Percentiles rank a stretch among this genome's conserved stretches.
Evolutionary conservation across 495 filamentous ascomycete species (phyloP).

Genomic region (Lasiosphaeria miniovina): DNA sequence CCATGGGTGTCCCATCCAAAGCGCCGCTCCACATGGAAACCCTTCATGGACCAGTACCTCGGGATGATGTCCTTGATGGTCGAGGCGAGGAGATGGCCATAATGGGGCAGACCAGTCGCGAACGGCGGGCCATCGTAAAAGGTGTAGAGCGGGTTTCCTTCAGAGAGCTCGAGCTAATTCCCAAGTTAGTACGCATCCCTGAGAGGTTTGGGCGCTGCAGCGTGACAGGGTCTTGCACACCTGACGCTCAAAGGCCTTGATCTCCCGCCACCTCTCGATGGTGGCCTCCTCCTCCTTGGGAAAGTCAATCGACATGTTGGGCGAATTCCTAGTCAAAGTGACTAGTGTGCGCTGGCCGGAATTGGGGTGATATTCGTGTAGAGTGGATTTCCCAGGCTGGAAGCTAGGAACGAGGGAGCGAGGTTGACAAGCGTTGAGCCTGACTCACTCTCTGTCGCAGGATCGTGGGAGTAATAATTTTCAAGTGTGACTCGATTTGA

Average conservation of each 20-base stretch:
- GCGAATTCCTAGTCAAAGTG: slow-evolving; percentile 10
- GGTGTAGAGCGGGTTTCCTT: slow-evolving; percentile 71
- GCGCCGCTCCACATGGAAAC: slow-evolving; percentile 73
- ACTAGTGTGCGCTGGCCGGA: neutral
- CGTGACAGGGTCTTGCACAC: slow-evolving; percentile 11
- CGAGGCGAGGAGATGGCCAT: slow-evolving; percentile 91
- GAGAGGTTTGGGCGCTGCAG: neutral
- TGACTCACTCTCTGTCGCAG: slow-evolving; percentile 19
- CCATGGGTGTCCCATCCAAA: slow-evolving; percentile 91
- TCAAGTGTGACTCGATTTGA: slow-evolving; percentile 25
- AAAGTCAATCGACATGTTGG: slow-evolving; percentile 82
- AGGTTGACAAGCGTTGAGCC: neutral
- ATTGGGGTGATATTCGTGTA: neutral
- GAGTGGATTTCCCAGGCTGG: slow-evolving; percentile 5
- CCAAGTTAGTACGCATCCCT: slow-evolving; percentile 11
- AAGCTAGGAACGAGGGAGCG: neutral
- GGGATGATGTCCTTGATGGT: slow-evolving; percentile 98
- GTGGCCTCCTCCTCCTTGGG: slow-evolving; percentile 83
- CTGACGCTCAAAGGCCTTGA: slow-evolving; percentile 73
- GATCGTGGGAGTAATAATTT: slow-evolving; percentile 15
- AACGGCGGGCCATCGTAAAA: slow-evolving; percentile 75
- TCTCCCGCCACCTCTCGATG: slow-evolving; percentile 81
- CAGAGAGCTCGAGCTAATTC: slow-evolving; percentile 46
- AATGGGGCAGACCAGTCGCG: slow-evolving; percentile 75
- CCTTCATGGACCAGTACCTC: slow-evolving; percentile 97